Evolutionary conservation across 176 grass and related monocot species (phyloP).

Genomic region (Carex pumila): DNA sequence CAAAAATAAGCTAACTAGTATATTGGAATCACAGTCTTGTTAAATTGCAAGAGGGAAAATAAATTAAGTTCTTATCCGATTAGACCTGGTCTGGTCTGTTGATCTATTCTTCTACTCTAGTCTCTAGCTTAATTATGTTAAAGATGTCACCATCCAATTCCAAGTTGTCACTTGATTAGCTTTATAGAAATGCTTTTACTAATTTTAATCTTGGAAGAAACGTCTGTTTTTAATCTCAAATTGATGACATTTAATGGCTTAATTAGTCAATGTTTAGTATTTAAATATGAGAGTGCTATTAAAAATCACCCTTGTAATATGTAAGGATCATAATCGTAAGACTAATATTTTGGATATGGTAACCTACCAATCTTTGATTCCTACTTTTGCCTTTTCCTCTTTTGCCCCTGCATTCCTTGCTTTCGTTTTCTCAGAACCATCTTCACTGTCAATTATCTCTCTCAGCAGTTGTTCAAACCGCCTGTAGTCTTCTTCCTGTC

Average conservation of each 20-base stretch:
- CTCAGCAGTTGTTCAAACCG: constrained; percentile 53
- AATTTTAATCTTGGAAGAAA: constrained; percentile 17
- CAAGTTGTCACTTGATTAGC: background rate
- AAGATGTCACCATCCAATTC: background rate
- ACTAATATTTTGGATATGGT: background rate
- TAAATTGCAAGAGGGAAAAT: background rate
- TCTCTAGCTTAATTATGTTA: background rate
- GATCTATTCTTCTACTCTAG: background rate
- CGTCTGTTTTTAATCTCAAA: background rate
- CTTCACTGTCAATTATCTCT: constrained; percentile 37
- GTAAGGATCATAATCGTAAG: background rate
- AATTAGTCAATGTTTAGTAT: background rate
- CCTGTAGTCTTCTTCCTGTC: constrained; percentile 65
- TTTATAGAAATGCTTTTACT: background rate
- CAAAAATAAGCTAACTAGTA: background rate
- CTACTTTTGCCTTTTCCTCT: constrained; percentile 17
- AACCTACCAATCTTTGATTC: constrained; percentile 71
- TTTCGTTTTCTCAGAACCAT: background rate
- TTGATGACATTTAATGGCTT: background rate
- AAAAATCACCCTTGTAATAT: background rate
- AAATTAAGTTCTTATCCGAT: background rate
- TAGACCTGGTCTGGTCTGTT: background rate
- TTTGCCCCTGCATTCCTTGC: constrained; percentile 24
- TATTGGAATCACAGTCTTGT: background rate
- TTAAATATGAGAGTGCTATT: background rate